Conservation (phyloP, 768 basidiomycete species). For the Kwoniella heveanensis region DNA sequence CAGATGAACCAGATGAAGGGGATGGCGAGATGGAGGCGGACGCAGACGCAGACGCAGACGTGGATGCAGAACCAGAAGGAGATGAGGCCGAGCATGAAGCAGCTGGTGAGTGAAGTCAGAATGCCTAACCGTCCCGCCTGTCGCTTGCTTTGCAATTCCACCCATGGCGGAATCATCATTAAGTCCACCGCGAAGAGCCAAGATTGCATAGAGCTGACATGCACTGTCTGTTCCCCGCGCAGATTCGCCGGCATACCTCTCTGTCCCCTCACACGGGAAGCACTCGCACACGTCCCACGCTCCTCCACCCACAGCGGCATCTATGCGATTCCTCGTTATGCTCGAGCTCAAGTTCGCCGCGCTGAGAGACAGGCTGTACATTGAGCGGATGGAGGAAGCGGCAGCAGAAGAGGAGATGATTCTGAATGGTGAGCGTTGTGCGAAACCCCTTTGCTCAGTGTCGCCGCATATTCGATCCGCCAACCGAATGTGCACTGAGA, state of each 20-base stretch:
- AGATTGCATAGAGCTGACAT: not conserved
- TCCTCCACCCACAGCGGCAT: conserved; percentile 62
- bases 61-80: not conserved
- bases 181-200: no score
- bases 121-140: no score
- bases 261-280: conserved; percentile 62
- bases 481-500: no score
- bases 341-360: conserved; percentile 93
- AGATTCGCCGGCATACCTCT: conserved; percentile 44
- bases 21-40: not conserved
- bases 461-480: no score
- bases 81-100: conserved; percentile 11
- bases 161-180: no score
- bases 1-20: conserved; percentile 8
- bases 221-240: not conserved
- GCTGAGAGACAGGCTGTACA: conserved; percentile 79
- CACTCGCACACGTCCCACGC: conserved; percentile 30
- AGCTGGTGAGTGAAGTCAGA: conserved; percentile 21
- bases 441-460: no score
- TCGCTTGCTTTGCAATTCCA: no score
- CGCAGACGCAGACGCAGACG: not conserved
- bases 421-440: conserved; percentile 70
- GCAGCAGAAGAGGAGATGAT: conserved; percentile 85
- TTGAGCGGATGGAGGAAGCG: conserved; percentile 90
- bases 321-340: conserved; percentile 78